Percentiles rank a stretch among this genome's conserved stretches.
Evolutionary conservation across 768 basidiomycete genomes (phyloP).

Genomic region (Bullera alba): DNA sequence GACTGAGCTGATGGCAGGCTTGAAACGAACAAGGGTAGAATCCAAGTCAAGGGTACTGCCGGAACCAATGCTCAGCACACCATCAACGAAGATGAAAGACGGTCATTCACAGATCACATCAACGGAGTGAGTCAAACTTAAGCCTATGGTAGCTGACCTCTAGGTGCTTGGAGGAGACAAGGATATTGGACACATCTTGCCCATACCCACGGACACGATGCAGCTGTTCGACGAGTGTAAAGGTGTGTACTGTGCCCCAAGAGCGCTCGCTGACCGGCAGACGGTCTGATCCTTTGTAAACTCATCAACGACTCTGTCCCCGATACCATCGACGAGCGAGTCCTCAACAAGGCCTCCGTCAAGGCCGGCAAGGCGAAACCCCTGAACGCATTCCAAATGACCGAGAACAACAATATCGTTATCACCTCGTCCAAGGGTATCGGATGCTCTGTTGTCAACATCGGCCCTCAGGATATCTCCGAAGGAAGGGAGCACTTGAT

Average conservation of each 20-base stretch:
- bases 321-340: slow-evolving; percentile 97
- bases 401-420: slow-evolving; percentile 99
- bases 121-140: slow-evolving; percentile 60
- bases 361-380: slow-evolving; percentile 54
- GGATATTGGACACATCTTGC: slow-evolving; percentile 72
- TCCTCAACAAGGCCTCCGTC: slow-evolving; percentile 77
- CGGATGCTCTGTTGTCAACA: slow-evolving; percentile 97
- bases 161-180: slow-evolving; percentile 86
- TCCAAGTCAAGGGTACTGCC: slow-evolving; percentile 79
- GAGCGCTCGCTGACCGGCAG: slow-evolving; percentile 43
- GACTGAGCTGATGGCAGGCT: slow-evolving; percentile 14
- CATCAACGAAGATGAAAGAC: slow-evolving; percentile 91
- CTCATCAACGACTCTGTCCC: slow-evolving; percentile 97
- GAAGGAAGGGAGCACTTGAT: slow-evolving; percentile 95
- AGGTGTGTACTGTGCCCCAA: slow-evolving; percentile 37
- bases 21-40: slow-evolving; percentile 59
- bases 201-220: slow-evolving; percentile 94
- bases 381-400: slow-evolving; percentile 96
- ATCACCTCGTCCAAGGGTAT: slow-evolving; percentile 97
- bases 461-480: slow-evolving; percentile 83
- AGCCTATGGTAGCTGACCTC: neutral
- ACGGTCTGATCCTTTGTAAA: slow-evolving; percentile 94
- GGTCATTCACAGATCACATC: slow-evolving; percentile 97
- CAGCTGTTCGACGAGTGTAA: slow-evolving; percentile 95
- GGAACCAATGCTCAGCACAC: slow-evolving; percentile 95